phyloP scores from a whole-genome alignment of 495 filamentous ascomycete genomes.

The Tuber borchii region DNA sequence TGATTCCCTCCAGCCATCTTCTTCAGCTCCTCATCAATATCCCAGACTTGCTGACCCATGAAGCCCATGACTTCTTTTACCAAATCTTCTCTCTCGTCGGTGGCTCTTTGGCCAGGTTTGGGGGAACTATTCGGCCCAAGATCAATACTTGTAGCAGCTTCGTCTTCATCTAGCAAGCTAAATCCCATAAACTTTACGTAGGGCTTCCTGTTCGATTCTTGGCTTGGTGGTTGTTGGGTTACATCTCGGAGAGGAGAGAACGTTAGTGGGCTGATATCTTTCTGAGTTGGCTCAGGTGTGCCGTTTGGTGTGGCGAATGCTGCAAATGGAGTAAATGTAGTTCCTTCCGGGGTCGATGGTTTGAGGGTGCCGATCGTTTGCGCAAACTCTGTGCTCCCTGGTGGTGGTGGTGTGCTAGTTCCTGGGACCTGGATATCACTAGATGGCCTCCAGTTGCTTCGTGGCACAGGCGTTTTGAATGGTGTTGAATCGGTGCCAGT shows the following conservation, averaged over 20 bases:
- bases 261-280: slow-evolving; percentile 9
- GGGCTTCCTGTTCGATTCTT: slow-evolving; percentile 5
- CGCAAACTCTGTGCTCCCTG: not conserved
- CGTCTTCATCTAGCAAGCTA: slow-evolving; percentile 20
- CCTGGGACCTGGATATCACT: not conserved
- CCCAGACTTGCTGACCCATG: slow-evolving; percentile 34
- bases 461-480: slow-evolving; percentile 18
- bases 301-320: slow-evolving; percentile 32
- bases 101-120: slow-evolving; percentile 11
- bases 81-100: slow-evolving; percentile 7
- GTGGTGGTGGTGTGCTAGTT: not conserved
- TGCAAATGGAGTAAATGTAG: slow-evolving; percentile 30
- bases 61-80: slow-evolving; percentile 28
- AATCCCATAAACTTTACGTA: slow-evolving; percentile 15
- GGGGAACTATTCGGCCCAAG: slow-evolving; percentile 10
- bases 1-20: slow-evolving; percentile 22
- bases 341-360: slow-evolving; percentile 14
- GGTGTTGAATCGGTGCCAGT: slow-evolving; percentile 7
- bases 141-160: slow-evolving; percentile 1
- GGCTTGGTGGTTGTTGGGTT: not conserved
- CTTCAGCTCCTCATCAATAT: slow-evolving; percentile 35
- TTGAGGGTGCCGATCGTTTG: slow-evolving; percentile 6
- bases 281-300: slow-evolving; percentile 15
- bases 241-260: slow-evolving; percentile 7
- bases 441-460: not conserved